Percentiles rank a stretch among this genome's conserved stretches.
Conservation (phyloP, 2,329 filamentous ascomycete genomes). For the Calonectria naviculata region DNA sequence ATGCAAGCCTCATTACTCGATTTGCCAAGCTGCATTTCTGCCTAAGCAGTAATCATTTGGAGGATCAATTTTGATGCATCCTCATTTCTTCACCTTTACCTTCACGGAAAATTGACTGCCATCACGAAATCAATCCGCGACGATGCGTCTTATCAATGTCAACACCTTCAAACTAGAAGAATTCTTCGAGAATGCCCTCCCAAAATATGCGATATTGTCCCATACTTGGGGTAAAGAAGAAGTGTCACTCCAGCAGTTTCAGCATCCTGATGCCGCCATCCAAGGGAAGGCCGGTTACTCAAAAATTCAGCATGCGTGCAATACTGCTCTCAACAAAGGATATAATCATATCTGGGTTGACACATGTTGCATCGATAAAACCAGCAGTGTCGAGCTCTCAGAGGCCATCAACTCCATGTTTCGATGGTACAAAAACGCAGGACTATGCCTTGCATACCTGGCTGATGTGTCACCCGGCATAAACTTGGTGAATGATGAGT, state of each 20-base stretch:
- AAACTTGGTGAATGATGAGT: no score
- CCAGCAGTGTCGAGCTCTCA: not conserved
- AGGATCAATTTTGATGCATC: no score
- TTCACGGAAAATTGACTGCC: not conserved
- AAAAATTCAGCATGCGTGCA: not conserved
- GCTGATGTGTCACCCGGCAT: not conserved
- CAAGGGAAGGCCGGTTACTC: not conserved
- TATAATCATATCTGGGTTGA: not conserved
- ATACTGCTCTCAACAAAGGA: not conserved
- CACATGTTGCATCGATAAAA: slow-evolving; percentile 7
- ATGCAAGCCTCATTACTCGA: not conserved
- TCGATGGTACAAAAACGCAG: not conserved
- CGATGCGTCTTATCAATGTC: not conserved
- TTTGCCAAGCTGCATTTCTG: not conserved
- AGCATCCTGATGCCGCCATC: not conserved
- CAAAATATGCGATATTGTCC: not conserved
- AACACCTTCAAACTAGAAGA: not conserved
- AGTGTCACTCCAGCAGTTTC: not conserved
- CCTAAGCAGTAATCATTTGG: not conserved
- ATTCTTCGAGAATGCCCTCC: not conserved
- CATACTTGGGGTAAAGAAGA: slow-evolving; percentile 7
- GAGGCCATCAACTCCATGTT: slow-evolving; percentile 14
- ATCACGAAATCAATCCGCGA: not conserved
- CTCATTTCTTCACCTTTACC: not conserved
- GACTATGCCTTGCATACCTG: not conserved